Conservation (phyloP, 176 grass and related monocot species). For the Musa troglodytarum region DNA sequence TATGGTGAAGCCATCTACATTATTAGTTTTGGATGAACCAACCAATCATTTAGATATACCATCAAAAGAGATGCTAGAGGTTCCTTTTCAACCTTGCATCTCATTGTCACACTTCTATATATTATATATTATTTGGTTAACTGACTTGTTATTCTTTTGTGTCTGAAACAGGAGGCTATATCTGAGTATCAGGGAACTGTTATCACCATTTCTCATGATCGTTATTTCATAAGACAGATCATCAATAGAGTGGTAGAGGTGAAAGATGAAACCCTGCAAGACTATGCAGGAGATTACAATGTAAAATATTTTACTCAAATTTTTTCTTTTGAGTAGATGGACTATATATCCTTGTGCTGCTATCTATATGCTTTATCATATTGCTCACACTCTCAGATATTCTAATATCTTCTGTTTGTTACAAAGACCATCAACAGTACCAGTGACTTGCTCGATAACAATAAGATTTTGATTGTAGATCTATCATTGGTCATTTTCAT, state of each 20-base stretch:
- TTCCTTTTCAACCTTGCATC: slow-evolving; percentile 14
- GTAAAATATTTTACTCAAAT: slow-evolving; percentile 32
- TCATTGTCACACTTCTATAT: not conserved
- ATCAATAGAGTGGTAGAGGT: slow-evolving; percentile 95
- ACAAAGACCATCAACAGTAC: too few relatives aligned
- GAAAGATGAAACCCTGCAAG: slow-evolving; percentile 66
- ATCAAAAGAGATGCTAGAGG: slow-evolving; percentile 99
- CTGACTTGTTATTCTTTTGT: slow-evolving; percentile 1
- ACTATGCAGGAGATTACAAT: slow-evolving; percentile 95
- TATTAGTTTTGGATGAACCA: slow-evolving; percentile 93
- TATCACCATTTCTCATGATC: slow-evolving; percentile 95
- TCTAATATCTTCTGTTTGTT: too few relatives aligned
- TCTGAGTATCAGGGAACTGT: slow-evolving; percentile 78
- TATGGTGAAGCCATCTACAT: slow-evolving; percentile 95
- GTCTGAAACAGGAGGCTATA: slow-evolving; percentile 75
- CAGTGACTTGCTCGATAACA: too few relatives aligned
- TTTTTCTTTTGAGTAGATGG: not conserved
- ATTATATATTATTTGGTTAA: not conserved
- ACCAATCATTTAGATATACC: slow-evolving; percentile 99
- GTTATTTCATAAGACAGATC: slow-evolving; percentile 93
- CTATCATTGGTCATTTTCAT: too few relatives aligned
- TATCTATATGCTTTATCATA: not conserved
- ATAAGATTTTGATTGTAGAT: too few relatives aligned
- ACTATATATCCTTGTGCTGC: not conserved
- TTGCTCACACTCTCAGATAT: too few relatives aligned